These are phyloP conservation scores for Phytophthora ohioensis DNA, from an alignment of 352 stramenopile species.

Conservation along the genomic window DNA sequence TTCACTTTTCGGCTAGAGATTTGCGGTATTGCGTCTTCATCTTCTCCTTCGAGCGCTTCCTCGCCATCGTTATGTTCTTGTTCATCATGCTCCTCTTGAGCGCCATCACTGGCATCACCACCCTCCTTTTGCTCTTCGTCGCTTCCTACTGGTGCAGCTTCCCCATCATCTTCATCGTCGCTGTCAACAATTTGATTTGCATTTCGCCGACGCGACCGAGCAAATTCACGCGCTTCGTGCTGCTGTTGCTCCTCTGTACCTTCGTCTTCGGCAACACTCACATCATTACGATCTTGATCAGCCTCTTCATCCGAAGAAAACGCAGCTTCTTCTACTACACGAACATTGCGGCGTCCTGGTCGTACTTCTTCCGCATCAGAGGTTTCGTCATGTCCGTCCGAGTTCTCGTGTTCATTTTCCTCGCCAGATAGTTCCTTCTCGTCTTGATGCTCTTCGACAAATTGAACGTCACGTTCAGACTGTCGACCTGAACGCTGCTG, in stretches of 20 bases:
- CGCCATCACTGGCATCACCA: conserved; percentile 10
- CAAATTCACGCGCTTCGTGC: conserved; percentile 13
- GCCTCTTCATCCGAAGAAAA: conserved; percentile 36
- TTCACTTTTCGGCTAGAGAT: conserved; percentile 25
- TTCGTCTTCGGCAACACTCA: conserved; percentile 17
- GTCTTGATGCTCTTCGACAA: conserved; percentile 38
- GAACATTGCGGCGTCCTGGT: conserved; percentile 27
- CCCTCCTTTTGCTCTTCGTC: conserved; percentile 31
- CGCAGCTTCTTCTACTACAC: conserved; percentile 31
- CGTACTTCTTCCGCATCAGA: conserved; percentile 20
- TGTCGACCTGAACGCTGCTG: conserved; percentile 28
- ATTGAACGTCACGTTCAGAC: conserved; percentile 27
- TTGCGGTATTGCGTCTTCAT: conserved; percentile 17
- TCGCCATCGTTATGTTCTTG: conserved; percentile 4
- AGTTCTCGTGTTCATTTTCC: conserved; percentile 17
- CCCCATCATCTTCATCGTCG: conserved; percentile 34
- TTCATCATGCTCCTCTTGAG: conserved; percentile 15
- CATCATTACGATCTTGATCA: background rate
- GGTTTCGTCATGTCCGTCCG: conserved; percentile 33
- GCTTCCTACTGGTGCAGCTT: conserved; percentile 7
- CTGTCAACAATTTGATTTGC: conserved; percentile 52
- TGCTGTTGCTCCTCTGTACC: conserved; percentile 21
- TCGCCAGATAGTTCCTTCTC: conserved; percentile 27
- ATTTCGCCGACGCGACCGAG: conserved; percentile 33
- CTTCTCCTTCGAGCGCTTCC: conserved; percentile 28